Conservation (phyloP, 169 alveolate species). For the Eimeria acervulina region DNA sequence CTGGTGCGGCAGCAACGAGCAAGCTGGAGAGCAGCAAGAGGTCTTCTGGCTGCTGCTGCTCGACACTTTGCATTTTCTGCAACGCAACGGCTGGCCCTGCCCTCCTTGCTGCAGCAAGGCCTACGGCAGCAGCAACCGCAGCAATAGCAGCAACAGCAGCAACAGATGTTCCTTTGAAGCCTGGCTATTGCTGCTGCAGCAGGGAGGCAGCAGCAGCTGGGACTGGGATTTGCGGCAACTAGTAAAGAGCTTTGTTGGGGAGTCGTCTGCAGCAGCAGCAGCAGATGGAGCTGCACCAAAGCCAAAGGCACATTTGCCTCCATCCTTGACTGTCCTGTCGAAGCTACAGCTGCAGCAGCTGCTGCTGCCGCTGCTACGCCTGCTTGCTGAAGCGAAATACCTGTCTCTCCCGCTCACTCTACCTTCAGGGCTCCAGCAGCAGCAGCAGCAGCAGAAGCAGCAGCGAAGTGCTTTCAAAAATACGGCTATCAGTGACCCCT, state of each 20-base stretch:
- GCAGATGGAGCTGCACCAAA: constrained; percentile 54
- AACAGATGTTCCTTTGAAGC: constrained; percentile 42
- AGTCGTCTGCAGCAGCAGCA: neutral
- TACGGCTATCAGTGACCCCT: neutral
- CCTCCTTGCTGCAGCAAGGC: constrained; percentile 55
- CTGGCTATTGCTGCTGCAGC: constrained; percentile 30
- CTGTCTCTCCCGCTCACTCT: constrained; percentile 32
- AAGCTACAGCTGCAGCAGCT: constrained; percentile 65
- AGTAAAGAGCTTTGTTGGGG: constrained; percentile 22
- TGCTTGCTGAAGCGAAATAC: neutral
- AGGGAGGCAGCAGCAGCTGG: constrained; percentile 36
- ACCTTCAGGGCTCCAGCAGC: constrained; percentile 36
- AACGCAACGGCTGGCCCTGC: constrained; percentile 71
- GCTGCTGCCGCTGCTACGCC: constrained; percentile 51
- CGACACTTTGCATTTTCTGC: constrained; percentile 29
- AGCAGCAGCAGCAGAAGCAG: constrained; percentile 71
- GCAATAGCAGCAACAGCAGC: constrained; percentile 62
- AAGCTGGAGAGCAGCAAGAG: constrained; percentile 36
- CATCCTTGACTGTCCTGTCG: neutral
- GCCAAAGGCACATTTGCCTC: neutral
- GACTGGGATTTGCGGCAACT: constrained; percentile 9
- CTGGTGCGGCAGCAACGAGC: neutral
- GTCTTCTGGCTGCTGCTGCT: constrained; percentile 75
- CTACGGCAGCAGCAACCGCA: neutral
- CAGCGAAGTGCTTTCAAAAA: neutral